A percentile compares a stretch with the other conserved stretches of the same genome.
Evolutionary conservation across 2,329 filamentous ascomycete genomes (phyloP).

Genomic region (Pestalotiopsis sp.): DNA sequence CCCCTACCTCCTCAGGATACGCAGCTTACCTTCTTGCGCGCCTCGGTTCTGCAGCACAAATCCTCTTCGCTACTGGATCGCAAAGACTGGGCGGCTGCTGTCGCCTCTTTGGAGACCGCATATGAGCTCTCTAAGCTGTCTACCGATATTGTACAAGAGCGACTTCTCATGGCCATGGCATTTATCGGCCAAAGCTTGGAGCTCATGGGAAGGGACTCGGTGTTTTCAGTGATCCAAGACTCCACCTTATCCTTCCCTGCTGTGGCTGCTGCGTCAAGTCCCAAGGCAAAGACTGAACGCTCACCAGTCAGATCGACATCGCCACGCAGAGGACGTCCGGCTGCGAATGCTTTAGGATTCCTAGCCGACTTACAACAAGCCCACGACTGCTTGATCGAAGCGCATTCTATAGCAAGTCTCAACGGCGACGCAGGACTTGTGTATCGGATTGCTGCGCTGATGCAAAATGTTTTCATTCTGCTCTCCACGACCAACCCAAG

Average conservation of each 20-base stretch:
- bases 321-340: slow-evolving; percentile 29
- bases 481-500: slow-evolving; percentile 62
- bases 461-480: slow-evolving; percentile 68
- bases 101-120: slow-evolving; percentile 55
- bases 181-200: slow-evolving; percentile 70
- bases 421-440: slow-evolving; percentile 61
- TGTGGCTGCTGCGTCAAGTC: slow-evolving; percentile 44
- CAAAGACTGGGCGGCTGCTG: slow-evolving; percentile 61
- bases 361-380: slow-evolving; percentile 65
- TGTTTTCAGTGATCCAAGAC: slow-evolving; percentile 88
- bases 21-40: slow-evolving; percentile 39
- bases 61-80: slow-evolving; percentile 49
- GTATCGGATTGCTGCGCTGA: slow-evolving; percentile 63
- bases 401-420: slow-evolving; percentile 59
- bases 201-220: slow-evolving; percentile 76
- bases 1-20: slow-evolving; percentile 29
- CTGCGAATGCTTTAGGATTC: slow-evolving; percentile 46
- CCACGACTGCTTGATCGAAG: slow-evolving; percentile 66
- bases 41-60: slow-evolving; percentile 42
- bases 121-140: slow-evolving; percentile 45
- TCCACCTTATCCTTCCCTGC: slow-evolving; percentile 89
- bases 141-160: slow-evolving; percentile 46
- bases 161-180: slow-evolving; percentile 68
- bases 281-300: slow-evolving; percentile 43
- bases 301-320: slow-evolving; percentile 38